Evolutionary conservation across 192 early-diverging fungal genomes (phyloP), one percentile per base, ranked within the genome.

Genomic region (Mortierella claussenii): DNA sequence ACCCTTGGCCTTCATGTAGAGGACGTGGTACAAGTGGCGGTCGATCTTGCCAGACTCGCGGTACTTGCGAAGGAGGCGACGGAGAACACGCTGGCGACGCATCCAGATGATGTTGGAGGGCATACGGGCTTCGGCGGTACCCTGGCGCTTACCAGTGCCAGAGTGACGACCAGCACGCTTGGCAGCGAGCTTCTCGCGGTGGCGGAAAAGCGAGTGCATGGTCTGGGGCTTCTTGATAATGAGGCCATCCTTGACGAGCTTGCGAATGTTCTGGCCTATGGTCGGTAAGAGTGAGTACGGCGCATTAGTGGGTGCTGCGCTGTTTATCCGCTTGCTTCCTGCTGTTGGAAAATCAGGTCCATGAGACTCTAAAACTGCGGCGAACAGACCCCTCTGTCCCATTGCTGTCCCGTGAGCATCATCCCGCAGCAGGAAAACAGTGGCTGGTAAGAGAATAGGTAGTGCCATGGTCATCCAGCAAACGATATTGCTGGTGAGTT

Each of bases 1-100:
- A 97, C 97, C 97, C 94, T 98, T 98, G 62, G 95, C 87, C 90
- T 97, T 97, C 80, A 96, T 81, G 91, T 98, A 98, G 70, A 98
- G 88, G 78, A 87, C 82, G 86, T 96, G 97, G 92, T 89, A 92
- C 91, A 98, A 88, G 89, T 97, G 96, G 80, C 90, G 89, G 88
- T 98, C 96, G 76, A 98, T 97, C 92, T 98, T 98, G 75, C 92
- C 93, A 80, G 92, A 81, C 86, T 97, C 97, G 65, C 97, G 90
- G 94, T 98, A 98, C 88, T 97, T 97, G 88, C 92, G 86, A 66
- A 98, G 87, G 32, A 98, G 88, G 66, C 94, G 91, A 71, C 97
- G 92, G 65, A 98, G 89, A 49, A 98, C 96, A 81, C 97, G 90
- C 93, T 93, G 92, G 79, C 96, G 92, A 61, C 96, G 91, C 97